These are phyloP conservation scores for Pseudohalonectria lignicola DNA, from an alignment of 2,329 filamentous ascomycete genomes.

Conservation along the genomic window DNA sequence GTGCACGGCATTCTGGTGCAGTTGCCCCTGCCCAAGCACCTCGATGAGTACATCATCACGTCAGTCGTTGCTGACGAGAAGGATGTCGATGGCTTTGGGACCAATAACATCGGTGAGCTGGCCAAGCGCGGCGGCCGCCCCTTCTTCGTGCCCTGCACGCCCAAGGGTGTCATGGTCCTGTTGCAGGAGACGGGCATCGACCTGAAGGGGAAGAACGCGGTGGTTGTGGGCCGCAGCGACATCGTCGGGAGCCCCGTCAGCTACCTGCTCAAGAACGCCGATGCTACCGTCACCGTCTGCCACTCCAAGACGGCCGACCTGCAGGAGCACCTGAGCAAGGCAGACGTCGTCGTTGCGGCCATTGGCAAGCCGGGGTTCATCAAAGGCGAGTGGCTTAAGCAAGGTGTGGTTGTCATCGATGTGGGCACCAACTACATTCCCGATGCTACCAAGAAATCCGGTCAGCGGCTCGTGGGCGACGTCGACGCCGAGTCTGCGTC, in stretches of 20 bases:
- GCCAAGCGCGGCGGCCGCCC: slow-evolving; percentile 89
- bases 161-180: slow-evolving; percentile 92
- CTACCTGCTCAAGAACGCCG: slow-evolving; percentile 87
- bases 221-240: slow-evolving; percentile 89
- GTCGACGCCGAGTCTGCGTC: slow-evolving; percentile 82
- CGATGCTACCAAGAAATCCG: slow-evolving; percentile 83
- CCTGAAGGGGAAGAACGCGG: slow-evolving; percentile 80
- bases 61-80: slow-evolving; percentile 87
- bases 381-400: slow-evolving; percentile 92
- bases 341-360: slow-evolving; percentile 84
- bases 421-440: slow-evolving; percentile 95
- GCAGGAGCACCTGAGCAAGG: slow-evolving; percentile 62
- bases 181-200: slow-evolving; percentile 76
- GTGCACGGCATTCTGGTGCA: slow-evolving; percentile 94
- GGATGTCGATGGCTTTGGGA: slow-evolving; percentile 95
- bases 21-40: slow-evolving; percentile 76
- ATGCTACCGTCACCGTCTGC: slow-evolving; percentile 93
- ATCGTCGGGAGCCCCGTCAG: slow-evolving; percentile 97
- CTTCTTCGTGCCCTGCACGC: slow-evolving; percentile 88
- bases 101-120: slow-evolving; percentile 89
- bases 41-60: slow-evolving; percentile 84
- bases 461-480: slow-evolving; percentile 84
- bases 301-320: slow-evolving; percentile 78
- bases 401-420: slow-evolving; percentile 90
- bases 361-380: slow-evolving; percentile 83